Conservation (phyloP, 768 basidiomycete species). For the Austroboletus festivus region DNA sequence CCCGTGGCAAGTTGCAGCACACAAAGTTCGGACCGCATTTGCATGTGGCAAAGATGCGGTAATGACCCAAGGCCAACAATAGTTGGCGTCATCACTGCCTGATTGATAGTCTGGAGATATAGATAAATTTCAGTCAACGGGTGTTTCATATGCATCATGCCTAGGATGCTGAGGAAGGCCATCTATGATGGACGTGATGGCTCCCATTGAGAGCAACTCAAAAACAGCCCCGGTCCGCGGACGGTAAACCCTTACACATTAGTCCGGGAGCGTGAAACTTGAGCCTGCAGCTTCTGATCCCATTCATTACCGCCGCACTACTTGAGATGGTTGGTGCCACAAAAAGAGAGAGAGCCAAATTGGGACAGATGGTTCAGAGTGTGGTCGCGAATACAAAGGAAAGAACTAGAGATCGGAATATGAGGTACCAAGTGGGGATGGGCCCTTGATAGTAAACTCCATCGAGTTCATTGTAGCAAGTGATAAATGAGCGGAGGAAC, state of each 20-base stretch:
- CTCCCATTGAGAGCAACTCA: conserved; percentile 9
- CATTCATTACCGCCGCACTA: conserved; percentile 4
- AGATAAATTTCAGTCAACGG: conserved; percentile 10
- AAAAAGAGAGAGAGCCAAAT: neutral
- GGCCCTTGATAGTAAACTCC: neutral
- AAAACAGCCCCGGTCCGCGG: conserved; percentile 27
- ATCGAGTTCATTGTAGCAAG: conserved; percentile 1
- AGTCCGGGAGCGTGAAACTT: conserved; percentile 4
- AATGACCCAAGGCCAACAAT: conserved; percentile 12
- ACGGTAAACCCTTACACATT: conserved; percentile 9
- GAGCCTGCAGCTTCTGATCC: neutral
- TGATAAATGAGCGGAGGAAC: conserved; percentile 11
- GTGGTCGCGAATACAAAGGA: conserved; percentile 10
- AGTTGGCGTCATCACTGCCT: neutral
- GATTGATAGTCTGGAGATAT: conserved; percentile 14
- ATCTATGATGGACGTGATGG: conserved; percentile 21
- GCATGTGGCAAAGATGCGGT: conserved; percentile 18
- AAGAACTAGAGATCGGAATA: neutral
- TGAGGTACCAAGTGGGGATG: neutral
- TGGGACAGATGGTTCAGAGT: conserved; percentile 8
- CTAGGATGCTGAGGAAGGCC: conserved; percentile 22
- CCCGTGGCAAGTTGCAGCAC: conserved; percentile 18
- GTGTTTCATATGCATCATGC: conserved; percentile 22
- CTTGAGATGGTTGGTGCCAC: neutral
- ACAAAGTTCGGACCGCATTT: conserved; percentile 12